A percentile compares a stretch with the other conserved stretches of the same genome.
Evolutionary conservation across 495 filamentous ascomycete species (phyloP).

Genomic region (Trichoderma reesei): DNA sequence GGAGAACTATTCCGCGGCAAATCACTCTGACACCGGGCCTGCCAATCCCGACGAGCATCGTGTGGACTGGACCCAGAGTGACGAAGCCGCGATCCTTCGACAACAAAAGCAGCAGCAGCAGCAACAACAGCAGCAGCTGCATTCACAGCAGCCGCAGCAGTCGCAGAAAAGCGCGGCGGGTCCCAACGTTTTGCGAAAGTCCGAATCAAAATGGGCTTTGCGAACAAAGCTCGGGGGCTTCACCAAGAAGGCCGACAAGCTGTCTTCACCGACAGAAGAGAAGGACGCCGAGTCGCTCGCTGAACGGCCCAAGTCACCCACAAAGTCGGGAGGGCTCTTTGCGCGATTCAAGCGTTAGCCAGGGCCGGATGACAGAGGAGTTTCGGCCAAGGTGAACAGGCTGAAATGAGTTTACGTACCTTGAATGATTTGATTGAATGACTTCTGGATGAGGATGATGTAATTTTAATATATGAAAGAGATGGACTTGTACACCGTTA

Average conservation of each 20-base stretch:
- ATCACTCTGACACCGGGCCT: not conserved
- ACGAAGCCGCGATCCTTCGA: conserved; percentile 19
- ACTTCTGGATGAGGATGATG: not conserved
- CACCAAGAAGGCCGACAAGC: conserved; percentile 13
- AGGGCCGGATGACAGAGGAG: not conserved
- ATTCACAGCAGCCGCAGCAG: not conserved
- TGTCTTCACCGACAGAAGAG: conserved; percentile 11
- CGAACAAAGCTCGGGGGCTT: conserved; percentile 19
- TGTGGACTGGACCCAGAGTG: conserved; percentile 39
- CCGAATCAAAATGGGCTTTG: conserved; percentile 31
- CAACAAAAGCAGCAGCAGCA: conserved; percentile 10
- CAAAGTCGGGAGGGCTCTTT: conserved; percentile 18
- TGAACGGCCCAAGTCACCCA: conserved; percentile 14
- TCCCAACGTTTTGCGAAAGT: conserved; percentile 26
- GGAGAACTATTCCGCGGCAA: conserved; percentile 10
- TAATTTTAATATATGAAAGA: not conserved
- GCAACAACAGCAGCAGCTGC: conserved; percentile 12
- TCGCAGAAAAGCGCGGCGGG: conserved; percentile 8
- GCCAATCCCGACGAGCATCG: conserved; percentile 19
- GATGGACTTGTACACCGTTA: not conserved
- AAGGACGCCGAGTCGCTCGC: conserved; percentile 7
- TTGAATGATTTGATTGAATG: not conserved
- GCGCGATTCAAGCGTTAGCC: conserved; percentile 19
- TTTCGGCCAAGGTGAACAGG: not conserved
- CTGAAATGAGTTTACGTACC: not conserved